These are phyloP conservation scores for Aristolochia californica DNA, from an alignment of 164 flowering plant genomes.

Conservation along the genomic window DNA sequence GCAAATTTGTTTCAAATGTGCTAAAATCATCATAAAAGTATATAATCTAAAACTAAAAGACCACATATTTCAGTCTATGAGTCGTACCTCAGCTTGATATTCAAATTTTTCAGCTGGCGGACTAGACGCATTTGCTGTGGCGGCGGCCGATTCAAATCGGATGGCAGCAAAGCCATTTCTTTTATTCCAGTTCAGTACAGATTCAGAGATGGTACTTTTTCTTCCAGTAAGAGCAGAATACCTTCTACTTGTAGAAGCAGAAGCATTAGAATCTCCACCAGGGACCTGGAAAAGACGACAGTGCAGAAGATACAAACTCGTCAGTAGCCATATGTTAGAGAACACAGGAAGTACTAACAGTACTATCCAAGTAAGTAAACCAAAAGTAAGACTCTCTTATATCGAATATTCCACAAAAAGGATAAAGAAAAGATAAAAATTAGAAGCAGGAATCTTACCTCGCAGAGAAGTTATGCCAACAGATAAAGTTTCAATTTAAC, in stretches of 20 bases:
- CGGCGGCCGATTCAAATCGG: conserved; percentile 75
- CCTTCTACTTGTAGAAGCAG: conserved; percentile 4
- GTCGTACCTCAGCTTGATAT: conserved; percentile 89
- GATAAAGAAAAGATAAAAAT: too few species aligned
- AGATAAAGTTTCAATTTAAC: too few species aligned
- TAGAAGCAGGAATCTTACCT: too few species aligned
- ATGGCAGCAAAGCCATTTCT: conserved; percentile 22
- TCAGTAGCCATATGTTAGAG: background rate
- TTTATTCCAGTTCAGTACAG: conserved; percentile 14
- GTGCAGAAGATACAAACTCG: background rate
- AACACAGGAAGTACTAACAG: background rate
- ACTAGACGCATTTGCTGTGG: conserved; percentile 48
- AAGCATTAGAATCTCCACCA: background rate
- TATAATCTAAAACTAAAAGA: background rate
- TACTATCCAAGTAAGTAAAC: background rate
- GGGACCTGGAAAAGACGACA: background rate
- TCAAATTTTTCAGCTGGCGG: conserved; percentile 68
- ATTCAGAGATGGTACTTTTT: background rate
- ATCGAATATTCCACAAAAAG: too few species aligned
- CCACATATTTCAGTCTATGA: background rate
- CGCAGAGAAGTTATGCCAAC: too few species aligned
- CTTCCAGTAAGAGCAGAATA: conserved; percentile 33
- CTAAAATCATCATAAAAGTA: background rate
- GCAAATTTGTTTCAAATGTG: background rate
- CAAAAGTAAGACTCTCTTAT: background rate